These are phyloP conservation scores for Ilyonectria sp. DNA, from an alignment of 2,329 filamentous ascomycete species.

Conservation along the genomic window DNA sequence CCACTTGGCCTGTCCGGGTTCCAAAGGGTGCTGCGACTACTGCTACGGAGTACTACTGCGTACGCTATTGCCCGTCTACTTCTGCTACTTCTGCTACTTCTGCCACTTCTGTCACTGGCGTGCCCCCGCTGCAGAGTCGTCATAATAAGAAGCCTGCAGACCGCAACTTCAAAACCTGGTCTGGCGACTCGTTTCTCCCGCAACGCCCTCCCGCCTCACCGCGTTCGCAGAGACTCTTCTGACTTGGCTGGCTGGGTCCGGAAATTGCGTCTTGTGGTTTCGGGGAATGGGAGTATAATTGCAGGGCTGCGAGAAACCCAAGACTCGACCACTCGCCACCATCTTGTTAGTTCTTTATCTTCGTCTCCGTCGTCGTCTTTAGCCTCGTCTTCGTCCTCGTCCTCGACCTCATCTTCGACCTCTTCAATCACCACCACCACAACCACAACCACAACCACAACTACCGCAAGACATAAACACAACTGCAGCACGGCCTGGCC, in stretches of 20 bases:
- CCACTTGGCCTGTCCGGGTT: constrained; percentile 24
- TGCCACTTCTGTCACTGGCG: not conserved
- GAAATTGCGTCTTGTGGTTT: constrained; percentile 42
- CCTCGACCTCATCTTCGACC: not conserved
- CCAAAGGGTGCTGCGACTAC: not conserved
- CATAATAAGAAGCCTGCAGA: constrained; percentile 42
- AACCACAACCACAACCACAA: too few species aligned
- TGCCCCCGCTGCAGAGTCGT: constrained; percentile 17
- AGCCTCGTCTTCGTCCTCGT: not conserved
- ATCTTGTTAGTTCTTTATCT: constrained; percentile 9
- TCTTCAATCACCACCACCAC: constrained; percentile 6
- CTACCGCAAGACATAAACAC: not conserved
- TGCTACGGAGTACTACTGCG: not conserved
- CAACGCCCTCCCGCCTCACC: constrained; percentile 42
- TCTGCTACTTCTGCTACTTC: not conserved
- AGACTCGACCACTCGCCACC: constrained; percentile 26
- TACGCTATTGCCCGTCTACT: not conserved
- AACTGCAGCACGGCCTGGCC: not conserved
- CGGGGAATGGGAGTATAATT: constrained; percentile 35
- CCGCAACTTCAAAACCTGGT: constrained; percentile 46
- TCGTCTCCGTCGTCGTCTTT: not conserved
- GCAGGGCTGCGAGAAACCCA: constrained; percentile 31
- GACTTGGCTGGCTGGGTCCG: constrained; percentile 43
- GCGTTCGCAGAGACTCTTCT: constrained; percentile 28
- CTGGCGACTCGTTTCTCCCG: constrained; percentile 37